Percentiles rank a stretch among this genome's conserved stretches.
Conservation (phyloP, 1,139 yeast species). For the Torulaspora pretoriensis region DNA sequence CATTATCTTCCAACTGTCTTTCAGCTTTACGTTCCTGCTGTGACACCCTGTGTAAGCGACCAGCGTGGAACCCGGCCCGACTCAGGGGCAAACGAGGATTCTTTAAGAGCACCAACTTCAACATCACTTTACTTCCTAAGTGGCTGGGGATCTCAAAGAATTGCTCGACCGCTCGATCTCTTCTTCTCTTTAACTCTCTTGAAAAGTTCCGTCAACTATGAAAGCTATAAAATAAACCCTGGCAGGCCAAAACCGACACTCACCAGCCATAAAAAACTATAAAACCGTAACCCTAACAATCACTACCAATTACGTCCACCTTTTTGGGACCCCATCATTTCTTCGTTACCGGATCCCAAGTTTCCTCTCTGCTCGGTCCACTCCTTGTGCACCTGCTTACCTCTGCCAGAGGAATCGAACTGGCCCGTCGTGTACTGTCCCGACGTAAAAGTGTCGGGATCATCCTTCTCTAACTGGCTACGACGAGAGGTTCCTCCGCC, state of each 20-base stretch:
- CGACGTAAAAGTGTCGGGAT: conserved; percentile 6
- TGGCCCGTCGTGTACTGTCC: conserved; percentile 1
- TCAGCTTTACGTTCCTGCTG: conserved; percentile 13
- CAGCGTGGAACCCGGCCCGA: conserved; percentile 3
- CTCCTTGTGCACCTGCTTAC: conserved; percentile 7
- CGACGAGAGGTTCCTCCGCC: conserved; percentile 1
- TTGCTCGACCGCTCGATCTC: too few species aligned
- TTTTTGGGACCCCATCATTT: conserved; percentile 25
- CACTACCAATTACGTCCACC: conserved; percentile 6
- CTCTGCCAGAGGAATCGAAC: conserved; percentile 1
- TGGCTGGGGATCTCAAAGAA: background rate
- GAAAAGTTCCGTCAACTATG: background rate
- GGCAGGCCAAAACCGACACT: conserved; percentile 3
- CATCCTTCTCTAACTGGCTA: conserved; percentile 1
- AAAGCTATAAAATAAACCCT: background rate
- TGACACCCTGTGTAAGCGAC: background rate
- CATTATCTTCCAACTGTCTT: conserved; percentile 16
- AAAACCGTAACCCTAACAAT: background rate
- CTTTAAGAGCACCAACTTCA: conserved; percentile 4
- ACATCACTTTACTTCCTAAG: conserved; percentile 1
- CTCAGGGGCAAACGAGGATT: background rate
- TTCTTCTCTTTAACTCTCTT: background rate
- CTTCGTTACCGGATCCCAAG: conserved; percentile 7
- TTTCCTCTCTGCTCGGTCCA: conserved; percentile 5
- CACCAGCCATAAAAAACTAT: conserved; percentile 3